Conservation (phyloP, 78 protist genomes). For the Polysphondylium violaceum region DNA sequence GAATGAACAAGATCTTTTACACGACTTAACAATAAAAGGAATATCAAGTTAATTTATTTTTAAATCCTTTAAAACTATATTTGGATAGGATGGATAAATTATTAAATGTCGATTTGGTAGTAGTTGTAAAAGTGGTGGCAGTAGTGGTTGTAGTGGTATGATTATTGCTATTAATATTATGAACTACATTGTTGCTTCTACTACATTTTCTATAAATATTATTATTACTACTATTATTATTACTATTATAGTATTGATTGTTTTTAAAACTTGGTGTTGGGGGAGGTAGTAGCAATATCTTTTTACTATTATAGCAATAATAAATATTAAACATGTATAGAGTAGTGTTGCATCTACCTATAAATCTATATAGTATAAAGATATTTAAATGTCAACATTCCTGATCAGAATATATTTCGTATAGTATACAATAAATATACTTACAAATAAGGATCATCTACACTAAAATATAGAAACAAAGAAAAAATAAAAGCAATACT, state of each 20-base stretch:
- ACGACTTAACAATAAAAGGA: not conserved
- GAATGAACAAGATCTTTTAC: not conserved
- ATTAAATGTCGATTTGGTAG: too few species aligned
- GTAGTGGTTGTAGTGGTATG: too few species aligned
- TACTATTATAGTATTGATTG: not conserved
- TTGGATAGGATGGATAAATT: not conserved
- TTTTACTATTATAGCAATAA: constrained; percentile 12
- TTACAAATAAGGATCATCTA: constrained; percentile 29
- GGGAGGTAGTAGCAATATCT: constrained; percentile 18
- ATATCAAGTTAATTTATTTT: not conserved
- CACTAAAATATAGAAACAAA: constrained; percentile 5
- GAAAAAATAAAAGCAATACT: constrained; percentile 4
- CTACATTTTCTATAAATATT: not conserved
- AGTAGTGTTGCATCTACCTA: constrained; percentile 10
- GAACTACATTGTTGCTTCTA: not conserved
- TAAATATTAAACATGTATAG: constrained; percentile 20
- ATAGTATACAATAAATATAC: not conserved
- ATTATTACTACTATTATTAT: not conserved
- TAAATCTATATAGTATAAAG: not conserved
- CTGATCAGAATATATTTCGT: too few species aligned
- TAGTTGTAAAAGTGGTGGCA: too few species aligned
- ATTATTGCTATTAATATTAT: not conserved
- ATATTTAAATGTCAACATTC: not conserved
- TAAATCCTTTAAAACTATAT: not conserved
- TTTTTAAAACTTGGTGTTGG: too few species aligned